A percentile compares a stretch with the other conserved stretches of the same genome.
phyloP scores from a whole-genome alignment of 176 grass and related monocot species.

The Hordeum marinum region DNA sequence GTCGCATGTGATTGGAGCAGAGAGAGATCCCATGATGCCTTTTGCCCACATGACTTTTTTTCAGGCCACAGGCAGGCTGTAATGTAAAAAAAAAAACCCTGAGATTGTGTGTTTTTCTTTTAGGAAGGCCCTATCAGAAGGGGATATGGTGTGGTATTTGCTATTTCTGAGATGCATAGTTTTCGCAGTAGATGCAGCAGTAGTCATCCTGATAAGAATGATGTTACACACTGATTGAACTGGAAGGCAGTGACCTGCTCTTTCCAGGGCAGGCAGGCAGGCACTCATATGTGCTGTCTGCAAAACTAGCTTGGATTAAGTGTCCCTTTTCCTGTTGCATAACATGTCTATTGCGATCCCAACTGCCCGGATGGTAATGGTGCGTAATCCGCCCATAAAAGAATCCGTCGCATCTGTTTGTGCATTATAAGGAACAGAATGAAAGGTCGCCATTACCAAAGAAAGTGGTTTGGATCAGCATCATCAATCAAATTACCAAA shows the following conservation, averaged over 20 bases:
- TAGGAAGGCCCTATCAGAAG: not conserved
- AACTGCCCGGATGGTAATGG: slow-evolving; percentile 6
- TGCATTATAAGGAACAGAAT: not conserved
- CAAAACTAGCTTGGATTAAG: not conserved
- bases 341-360: too few relatives aligned
- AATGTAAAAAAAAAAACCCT: not conserved
- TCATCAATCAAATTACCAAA: slow-evolving; percentile 12
- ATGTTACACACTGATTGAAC: too few relatives aligned
- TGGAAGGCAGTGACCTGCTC: too few relatives aligned
- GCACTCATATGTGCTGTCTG: too few relatives aligned
- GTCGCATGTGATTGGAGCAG: slow-evolving; percentile 23
- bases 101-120: not conserved
- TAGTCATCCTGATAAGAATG: too few relatives aligned
- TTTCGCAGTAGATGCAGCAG: not conserved
- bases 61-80: not conserved
- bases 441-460: not conserved
- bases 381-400: not conserved
- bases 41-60: not conserved
- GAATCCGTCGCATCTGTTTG: too few relatives aligned
- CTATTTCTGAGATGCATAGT: not conserved
- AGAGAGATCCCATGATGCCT: slow-evolving; percentile 6
- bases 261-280: too few relatives aligned
- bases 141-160: not conserved
- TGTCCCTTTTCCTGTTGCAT: too few relatives aligned
- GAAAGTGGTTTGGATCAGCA: slow-evolving; percentile 20